Conservation (phyloP, 805 yeast genomes). For the Isabelozyma rhagii region DNA sequence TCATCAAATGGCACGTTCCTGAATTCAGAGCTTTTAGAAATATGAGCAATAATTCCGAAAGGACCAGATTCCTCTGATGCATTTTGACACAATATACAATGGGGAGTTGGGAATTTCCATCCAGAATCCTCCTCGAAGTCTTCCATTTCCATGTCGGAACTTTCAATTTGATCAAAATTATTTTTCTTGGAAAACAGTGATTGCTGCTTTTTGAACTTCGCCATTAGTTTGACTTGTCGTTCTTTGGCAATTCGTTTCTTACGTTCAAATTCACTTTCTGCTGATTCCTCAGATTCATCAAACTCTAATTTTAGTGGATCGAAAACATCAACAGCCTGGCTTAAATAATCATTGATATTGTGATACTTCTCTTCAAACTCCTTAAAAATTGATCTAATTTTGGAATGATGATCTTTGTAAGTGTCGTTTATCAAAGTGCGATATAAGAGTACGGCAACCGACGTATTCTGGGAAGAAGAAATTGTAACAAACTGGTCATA, state of each 20-base stretch:
- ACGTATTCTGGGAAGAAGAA: constrained; percentile 29
- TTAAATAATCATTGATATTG: constrained; percentile 15
- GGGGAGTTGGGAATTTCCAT: constrained; percentile 72
- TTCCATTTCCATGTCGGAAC: constrained; percentile 42
- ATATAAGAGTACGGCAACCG: constrained; percentile 36
- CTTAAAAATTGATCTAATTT: constrained; percentile 54
- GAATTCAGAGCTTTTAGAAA: constrained; percentile 56
- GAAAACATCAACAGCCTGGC: constrained; percentile 18
- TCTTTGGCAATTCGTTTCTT: constrained; percentile 69
- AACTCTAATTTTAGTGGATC: constrained; percentile 18
- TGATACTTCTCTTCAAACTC: constrained; percentile 22
- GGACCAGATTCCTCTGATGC: constrained; percentile 62
- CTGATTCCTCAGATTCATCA: constrained; percentile 5
- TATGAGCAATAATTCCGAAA: constrained; percentile 70
- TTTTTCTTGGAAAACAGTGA: constrained; percentile 63
- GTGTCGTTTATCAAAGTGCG: constrained; percentile 38
- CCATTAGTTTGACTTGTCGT: constrained; percentile 69
- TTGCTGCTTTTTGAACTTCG: constrained; percentile 78
- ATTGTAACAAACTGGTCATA: constrained; percentile 24
- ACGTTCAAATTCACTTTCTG: constrained; percentile 44
- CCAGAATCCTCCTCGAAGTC: constrained; percentile 31
- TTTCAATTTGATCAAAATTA: constrained; percentile 22
- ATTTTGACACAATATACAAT: constrained; percentile 81
- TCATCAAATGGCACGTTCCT: constrained; percentile 63
- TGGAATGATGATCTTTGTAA: constrained; percentile 46